Evolutionary conservation across 305 asterid species (phyloP), one percentile per base, ranked within the genome.

Genomic region (Fraxinus sp.): DNA sequence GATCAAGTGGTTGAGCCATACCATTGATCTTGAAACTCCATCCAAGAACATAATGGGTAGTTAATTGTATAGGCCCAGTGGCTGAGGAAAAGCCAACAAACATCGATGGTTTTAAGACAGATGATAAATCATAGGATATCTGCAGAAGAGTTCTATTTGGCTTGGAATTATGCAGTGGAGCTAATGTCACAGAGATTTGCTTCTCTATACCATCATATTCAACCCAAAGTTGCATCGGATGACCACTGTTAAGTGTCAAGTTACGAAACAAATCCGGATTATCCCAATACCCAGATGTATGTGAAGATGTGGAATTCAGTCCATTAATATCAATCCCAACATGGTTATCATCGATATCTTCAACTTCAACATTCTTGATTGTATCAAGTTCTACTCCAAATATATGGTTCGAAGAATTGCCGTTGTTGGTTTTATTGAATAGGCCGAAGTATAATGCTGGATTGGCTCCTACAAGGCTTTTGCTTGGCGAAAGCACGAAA

Each of bases 341-440:
- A 41, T 90, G 95, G 73, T 91, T 90, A 6, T 84, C 91, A n/a
- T 91, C 16, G 7, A 77, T 88, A 66, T 91, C 91, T 13, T 70
- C 32, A 28, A 87, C 86, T 22, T 84, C 88, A 1, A 41, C 0
- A 80, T 83, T 90, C 80, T 28, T 77, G 18, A 90, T 46, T 5
- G 93, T 89, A 44, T 91, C 93, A 20, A 91, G 83, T 62, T 91
- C 95, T 18, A 90, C 88, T 0, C 90, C 93, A 6, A 91, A 62
- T 1, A 91, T 78, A 46, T 88, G 91, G 52, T 89, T 91, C 3
- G 91, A 80, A 0, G 13, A 1, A 35, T 85, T 86, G 2, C 92
- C 93, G 7, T 90, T 81, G 88, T 86, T 90, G 59, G 84, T 78
- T 0, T 72, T 84, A 2, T 90, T 89, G 57, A 91, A 88, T 8